phyloP scores from a whole-genome alignment of 2,329 filamentous ascomycete species.

The Albifimbria verrucaria region DNA sequence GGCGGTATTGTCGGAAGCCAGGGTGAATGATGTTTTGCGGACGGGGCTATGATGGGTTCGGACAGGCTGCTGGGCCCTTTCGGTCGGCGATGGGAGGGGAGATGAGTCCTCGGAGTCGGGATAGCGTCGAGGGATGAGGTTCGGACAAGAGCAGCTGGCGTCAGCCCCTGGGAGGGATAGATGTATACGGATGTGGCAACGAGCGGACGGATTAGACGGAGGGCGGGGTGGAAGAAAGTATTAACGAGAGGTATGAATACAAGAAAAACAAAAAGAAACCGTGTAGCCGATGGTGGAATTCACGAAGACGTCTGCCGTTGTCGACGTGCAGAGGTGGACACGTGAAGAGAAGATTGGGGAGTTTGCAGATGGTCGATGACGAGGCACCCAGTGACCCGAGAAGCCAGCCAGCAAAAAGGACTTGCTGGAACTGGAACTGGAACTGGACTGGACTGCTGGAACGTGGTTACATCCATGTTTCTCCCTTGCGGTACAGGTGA shows the following conservation, averaged over 20 bases:
- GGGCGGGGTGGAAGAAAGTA: not conserved
- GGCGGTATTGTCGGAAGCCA: constrained; percentile 65
- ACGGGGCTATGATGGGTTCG: not conserved
- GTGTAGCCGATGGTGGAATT: not conserved
- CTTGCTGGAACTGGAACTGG: not conserved
- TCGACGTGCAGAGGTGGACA: not conserved
- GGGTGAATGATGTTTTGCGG: constrained; percentile 6
- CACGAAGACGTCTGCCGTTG: not conserved
- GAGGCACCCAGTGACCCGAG: not conserved
- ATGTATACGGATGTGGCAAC: not conserved
- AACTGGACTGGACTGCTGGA: not conserved
- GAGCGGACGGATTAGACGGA: not conserved
- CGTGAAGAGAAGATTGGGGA: not conserved
- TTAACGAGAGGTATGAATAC: constrained; percentile 1
- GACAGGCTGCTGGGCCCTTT: not conserved
- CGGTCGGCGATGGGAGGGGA: constrained; percentile 6
- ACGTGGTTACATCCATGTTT: not conserved
- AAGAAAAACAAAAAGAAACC: not conserved
- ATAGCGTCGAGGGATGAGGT: not conserved
- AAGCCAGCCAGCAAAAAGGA: not conserved
- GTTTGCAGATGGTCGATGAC: constrained; percentile 3
- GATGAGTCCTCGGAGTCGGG: constrained; percentile 1
- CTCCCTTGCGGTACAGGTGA: not conserved
- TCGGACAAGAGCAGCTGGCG: not conserved
- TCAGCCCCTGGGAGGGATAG: not conserved